Evolutionary conservation across 768 basidiomycete species (phyloP), one percentile per base, ranked within the genome.

Genomic region (Naematelia aurantialba): DNA sequence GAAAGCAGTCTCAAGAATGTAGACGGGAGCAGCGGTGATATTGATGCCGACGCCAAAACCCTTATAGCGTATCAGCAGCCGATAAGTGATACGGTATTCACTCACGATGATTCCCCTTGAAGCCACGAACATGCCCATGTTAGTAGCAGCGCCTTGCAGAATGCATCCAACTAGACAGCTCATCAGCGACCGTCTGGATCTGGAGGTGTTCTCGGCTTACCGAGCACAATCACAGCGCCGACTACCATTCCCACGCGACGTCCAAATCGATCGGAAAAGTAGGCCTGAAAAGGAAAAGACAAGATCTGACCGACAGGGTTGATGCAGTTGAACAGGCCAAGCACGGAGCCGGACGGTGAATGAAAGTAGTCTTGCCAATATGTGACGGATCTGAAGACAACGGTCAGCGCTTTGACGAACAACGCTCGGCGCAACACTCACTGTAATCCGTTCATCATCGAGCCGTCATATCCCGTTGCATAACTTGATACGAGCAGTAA

Each of bases 1-100:
- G 72, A 89, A 89, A 1, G 89, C 81, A 17, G 91, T 77, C 76
- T 91, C 90, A 34, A 88, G 85, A 51, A 90, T 84, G 79, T 91
- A 78, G 81, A 91, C 82, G 12, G 89, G 89, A 8, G 89, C 88
- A 47, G 88, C 85, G 66, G 84, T 85, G 24, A 83, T 83, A 81
- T 70, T 55, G 47, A 86, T 83, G 0, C 83, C 81, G 29, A 85
- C 83, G 51, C 85, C 85, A 52, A 85, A 76, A 17, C 85, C 85
- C n/a, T n/a, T n/a, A n/a, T n/a, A n/a, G n/a, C n/a, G n/a, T n/a
- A n/a, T n/a, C n/a, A n/a, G n/a, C n/a, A n/a, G n/a, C n/a, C n/a
- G n/a, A n/a, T n/a, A n/a, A n/a, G n/a, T n/a, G n/a, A n/a, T n/a
- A n/a, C n/a, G n/a, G n/a, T n/a, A n/a, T n/a, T n/a, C n/a, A n/a